Evolutionary conservation across 331 rosid genomes (phyloP).

Genomic region (Stylosanthes scabra): DNA sequence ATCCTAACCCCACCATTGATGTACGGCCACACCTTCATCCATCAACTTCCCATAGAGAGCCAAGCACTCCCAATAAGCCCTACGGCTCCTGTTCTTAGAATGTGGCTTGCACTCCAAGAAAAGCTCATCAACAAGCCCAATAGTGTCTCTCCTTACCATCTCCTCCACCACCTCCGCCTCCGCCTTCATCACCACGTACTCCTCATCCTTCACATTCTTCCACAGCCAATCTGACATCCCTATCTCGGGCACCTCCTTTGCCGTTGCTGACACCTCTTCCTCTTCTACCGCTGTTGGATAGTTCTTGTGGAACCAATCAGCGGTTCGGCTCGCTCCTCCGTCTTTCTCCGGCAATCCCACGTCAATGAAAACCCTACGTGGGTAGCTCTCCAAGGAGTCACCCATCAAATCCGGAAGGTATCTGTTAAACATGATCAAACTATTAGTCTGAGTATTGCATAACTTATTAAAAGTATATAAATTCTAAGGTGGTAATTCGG

Average conservation of each 20-base stretch:
- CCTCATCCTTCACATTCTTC: constrained; percentile 73
- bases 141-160: constrained; percentile 54
- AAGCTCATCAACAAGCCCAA: constrained; percentile 77
- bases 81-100: constrained; percentile 21
- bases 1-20: constrained; percentile 87
- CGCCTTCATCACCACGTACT: constrained; percentile 90
- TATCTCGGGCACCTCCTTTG: constrained; percentile 36
- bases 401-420: constrained; percentile 82
- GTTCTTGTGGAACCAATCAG: constrained; percentile 58
- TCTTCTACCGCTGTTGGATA: constrained; percentile 51
- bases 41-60: constrained; percentile 77
- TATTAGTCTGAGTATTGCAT: too few relatives aligned
- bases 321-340: constrained; percentile 37
- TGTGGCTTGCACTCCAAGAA: constrained; percentile 85
- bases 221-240: constrained; percentile 76
- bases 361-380: constrained; percentile 74
- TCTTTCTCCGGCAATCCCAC: constrained; percentile 65
- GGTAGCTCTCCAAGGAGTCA: constrained; percentile 66
- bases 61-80: constrained; percentile 90
- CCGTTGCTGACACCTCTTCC: constrained; percentile 19
- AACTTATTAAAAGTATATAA: too few relatives aligned
- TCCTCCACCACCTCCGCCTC: constrained; percentile 89
- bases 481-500: too few relatives aligned
- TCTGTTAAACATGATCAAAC: too few relatives aligned
- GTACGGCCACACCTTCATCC: constrained; percentile 92